phyloP scores from a whole-genome alignment of 2,329 filamentous ascomycete genomes.

The Colletotrichum neosansevieriae region DNA sequence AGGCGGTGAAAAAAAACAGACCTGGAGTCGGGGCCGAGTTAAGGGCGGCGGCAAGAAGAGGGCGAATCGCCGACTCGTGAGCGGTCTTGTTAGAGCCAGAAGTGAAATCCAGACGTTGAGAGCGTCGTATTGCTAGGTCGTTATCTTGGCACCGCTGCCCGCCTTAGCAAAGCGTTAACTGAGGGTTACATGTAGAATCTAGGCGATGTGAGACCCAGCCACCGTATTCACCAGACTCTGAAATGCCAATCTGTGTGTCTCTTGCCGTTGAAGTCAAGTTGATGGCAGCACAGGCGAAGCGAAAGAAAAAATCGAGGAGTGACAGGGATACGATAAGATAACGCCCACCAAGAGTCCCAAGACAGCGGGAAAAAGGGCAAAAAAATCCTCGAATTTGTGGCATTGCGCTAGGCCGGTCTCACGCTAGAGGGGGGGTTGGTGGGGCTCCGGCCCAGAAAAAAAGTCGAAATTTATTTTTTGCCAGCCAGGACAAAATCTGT shows the following conservation, averaged over 20 bases:
- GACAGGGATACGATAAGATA: slow-evolving; percentile 38
- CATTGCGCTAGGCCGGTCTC: slow-evolving; percentile 29
- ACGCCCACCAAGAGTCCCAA: slow-evolving; percentile 23
- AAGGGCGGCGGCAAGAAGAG: slow-evolving; percentile 16
- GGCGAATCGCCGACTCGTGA: not conserved
- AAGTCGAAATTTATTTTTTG: slow-evolving; percentile 42
- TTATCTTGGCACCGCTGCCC: not conserved
- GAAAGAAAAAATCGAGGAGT: slow-evolving; percentile 9
- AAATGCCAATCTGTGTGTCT: not conserved
- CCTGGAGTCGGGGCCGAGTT: slow-evolving; percentile 1
- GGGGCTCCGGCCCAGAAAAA: slow-evolving; percentile 39
- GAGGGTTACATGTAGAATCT: not conserved
- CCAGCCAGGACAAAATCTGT: slow-evolving; percentile 39
- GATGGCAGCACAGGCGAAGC: slow-evolving; percentile 2
- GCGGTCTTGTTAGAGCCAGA: not conserved
- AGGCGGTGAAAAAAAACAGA: slow-evolving; percentile 34
- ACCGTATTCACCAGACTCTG: slow-evolving; percentile 6
- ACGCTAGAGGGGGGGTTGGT: slow-evolving; percentile 37
- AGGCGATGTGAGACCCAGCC: slow-evolving; percentile 11
- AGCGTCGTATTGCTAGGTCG: not conserved
- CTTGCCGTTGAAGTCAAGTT: not conserved
- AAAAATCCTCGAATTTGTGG: slow-evolving; percentile 37
- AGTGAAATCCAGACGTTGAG: too few species aligned
- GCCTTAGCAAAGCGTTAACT: slow-evolving; percentile 16
- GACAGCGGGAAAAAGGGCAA: slow-evolving; percentile 31